phyloP scores from a whole-genome alignment of 2,329 filamentous ascomycete species.

The Cercospora sojina region DNA sequence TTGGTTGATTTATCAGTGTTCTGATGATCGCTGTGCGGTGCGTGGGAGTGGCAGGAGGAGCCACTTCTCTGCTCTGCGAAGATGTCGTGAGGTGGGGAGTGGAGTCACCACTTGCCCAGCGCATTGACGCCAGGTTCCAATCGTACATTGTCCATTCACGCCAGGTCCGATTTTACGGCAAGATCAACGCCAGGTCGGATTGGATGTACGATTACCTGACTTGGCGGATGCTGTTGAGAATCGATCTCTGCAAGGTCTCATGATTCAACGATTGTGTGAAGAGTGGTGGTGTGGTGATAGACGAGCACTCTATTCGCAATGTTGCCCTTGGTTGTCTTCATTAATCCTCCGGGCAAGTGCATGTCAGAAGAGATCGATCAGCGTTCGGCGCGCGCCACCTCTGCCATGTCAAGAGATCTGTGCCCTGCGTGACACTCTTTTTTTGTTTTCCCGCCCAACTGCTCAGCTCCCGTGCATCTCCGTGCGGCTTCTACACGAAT shows the following conservation, averaged over 20 bases:
- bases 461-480: not conserved
- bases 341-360: not conserved
- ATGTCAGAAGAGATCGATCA: not conserved
- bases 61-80: not conserved
- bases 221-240: not conserved
- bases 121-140: slow-evolving; percentile 9
- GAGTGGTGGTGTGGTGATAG: not conserved
- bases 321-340: not conserved
- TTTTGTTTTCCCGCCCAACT: not conserved
- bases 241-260: not conserved
- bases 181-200: not conserved
- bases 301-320: not conserved
- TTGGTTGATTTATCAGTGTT: not conserved
- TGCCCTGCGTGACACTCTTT: not conserved
- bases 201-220: not conserved
- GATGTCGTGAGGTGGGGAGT: not conserved
- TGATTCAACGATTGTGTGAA: not conserved
- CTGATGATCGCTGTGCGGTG: not conserved
- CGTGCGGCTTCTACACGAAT: slow-evolving; percentile 2
- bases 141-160: not conserved
- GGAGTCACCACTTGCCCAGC: not conserved
- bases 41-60: not conserved
- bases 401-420: not conserved
- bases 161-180: not conserved
- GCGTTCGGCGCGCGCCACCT: not conserved